Evolutionary conservation across 345 rosid genomes (phyloP).

Genomic region (Citrus inodora): DNA sequence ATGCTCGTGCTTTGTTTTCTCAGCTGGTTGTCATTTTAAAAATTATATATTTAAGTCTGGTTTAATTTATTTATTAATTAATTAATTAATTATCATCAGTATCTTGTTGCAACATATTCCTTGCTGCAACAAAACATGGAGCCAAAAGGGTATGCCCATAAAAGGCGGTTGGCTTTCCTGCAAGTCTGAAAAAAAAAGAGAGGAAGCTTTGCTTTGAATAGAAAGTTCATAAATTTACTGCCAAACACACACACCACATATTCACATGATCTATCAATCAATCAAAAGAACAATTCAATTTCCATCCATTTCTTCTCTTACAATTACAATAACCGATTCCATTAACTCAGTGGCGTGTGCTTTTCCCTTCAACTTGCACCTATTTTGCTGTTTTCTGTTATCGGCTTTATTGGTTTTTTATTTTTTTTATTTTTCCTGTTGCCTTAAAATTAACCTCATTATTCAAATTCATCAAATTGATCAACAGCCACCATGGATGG

Average conservation of each 20-base stretch:
- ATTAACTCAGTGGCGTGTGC: background rate
- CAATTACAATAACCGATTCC: constrained; percentile 18
- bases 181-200: constrained; percentile 38
- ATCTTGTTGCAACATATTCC: background rate
- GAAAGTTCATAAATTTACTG: constrained; percentile 34
- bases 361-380: constrained; percentile 1
- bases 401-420: background rate
- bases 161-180: constrained; percentile 46
- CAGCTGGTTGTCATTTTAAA: no score
- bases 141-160: constrained; percentile 7
- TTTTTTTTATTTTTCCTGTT: no score
- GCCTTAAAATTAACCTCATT: no score
- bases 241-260: constrained; percentile 14
- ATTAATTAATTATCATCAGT: background rate
- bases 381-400: constrained; percentile 7
- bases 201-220: constrained; percentile 62
- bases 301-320: constrained; percentile 9
- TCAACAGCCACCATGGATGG: background rate
- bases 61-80: no score
- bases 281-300: background rate
- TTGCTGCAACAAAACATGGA: constrained; percentile 16
- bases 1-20: no score
- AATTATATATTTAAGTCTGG: background rate
- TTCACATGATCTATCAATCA: constrained; percentile 1
- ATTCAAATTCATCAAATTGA: no score